Percentiles rank a stretch among this genome's conserved stretches.
These are phyloP conservation scores for Mortierella sp. DNA, from an alignment of 371 early-diverging fungal genomes.

Conservation along the genomic window DNA sequence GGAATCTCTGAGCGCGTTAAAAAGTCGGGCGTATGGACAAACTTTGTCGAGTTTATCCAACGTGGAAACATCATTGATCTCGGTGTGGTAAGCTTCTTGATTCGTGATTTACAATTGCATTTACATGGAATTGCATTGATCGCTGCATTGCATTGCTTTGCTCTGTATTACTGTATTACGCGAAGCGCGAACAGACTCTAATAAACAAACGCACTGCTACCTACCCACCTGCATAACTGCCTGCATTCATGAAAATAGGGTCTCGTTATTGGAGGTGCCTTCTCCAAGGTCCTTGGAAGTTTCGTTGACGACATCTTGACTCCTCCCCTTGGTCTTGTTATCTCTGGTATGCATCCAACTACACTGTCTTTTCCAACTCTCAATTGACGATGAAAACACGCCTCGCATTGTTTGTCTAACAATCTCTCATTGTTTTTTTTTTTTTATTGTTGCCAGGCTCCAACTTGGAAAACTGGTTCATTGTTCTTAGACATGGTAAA, in stretches of 20 bases:
- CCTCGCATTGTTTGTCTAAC: background rate
- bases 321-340: slow-evolving; percentile 58
- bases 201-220: background rate
- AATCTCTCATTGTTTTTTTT: background rate
- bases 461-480: slow-evolving; percentile 59
- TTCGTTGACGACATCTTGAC: slow-evolving; percentile 59
- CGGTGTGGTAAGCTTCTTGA: slow-evolving; percentile 46
- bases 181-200: background rate
- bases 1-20: slow-evolving; percentile 35
- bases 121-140: background rate
- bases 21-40: slow-evolving; percentile 32
- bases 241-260: slow-evolving; percentile 23
- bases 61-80: slow-evolving; percentile 53
- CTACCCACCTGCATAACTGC: background rate
- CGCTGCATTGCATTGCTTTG: background rate
- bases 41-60: slow-evolving; percentile 41
- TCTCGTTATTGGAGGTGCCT: slow-evolving; percentile 59
- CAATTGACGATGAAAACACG: too few species aligned
- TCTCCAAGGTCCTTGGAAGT: slow-evolving; percentile 52
- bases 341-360: slow-evolving; percentile 40
- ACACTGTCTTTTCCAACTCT: background rate
- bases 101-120: background rate
- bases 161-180: background rate
- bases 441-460: slow-evolving; percentile 25
- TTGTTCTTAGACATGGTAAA: slow-evolving; percentile 42